Conservation (phyloP, 257 asterid genomes). For the Nicotiana knightiana region DNA sequence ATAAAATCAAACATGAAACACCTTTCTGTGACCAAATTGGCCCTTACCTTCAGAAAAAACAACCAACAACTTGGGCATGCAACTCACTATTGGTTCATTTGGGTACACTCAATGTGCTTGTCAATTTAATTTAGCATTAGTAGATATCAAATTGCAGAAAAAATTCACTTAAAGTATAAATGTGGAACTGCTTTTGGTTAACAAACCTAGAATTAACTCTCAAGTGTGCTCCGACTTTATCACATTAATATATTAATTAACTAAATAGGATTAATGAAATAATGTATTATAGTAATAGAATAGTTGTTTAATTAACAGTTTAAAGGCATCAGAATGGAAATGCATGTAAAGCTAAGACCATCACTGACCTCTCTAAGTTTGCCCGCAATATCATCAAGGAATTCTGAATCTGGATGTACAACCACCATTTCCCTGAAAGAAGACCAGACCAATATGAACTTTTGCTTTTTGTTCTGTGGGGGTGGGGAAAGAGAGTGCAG, state of each 20-base stretch:
- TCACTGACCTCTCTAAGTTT: slow-evolving; percentile 55
- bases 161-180: not conserved
- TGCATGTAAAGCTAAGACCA: not conserved
- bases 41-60: not conserved
- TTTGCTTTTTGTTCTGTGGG: not conserved
- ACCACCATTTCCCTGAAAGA: slow-evolving; percentile 73
- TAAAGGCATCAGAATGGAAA: not conserved
- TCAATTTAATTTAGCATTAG: not conserved
- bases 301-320: not conserved
- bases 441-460: not conserved
- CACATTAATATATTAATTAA: not conserved
- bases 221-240: not conserved
- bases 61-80: not conserved
- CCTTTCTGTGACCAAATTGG: too few species aligned
- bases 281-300: not conserved
- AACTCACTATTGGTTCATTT: not conserved
- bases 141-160: not conserved
- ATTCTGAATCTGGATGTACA: slow-evolving; percentile 86
- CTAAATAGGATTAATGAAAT: not conserved
- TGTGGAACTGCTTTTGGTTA: not conserved
- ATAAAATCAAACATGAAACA: too few species aligned
- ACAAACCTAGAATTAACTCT: not conserved
- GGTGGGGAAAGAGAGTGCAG: not conserved
- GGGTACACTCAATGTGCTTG: not conserved
- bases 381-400: slow-evolving; percentile 72